These are phyloP conservation scores for Penicillium desertorum DNA, from an alignment of 495 filamentous ascomycete genomes.

Conservation along the genomic window DNA sequence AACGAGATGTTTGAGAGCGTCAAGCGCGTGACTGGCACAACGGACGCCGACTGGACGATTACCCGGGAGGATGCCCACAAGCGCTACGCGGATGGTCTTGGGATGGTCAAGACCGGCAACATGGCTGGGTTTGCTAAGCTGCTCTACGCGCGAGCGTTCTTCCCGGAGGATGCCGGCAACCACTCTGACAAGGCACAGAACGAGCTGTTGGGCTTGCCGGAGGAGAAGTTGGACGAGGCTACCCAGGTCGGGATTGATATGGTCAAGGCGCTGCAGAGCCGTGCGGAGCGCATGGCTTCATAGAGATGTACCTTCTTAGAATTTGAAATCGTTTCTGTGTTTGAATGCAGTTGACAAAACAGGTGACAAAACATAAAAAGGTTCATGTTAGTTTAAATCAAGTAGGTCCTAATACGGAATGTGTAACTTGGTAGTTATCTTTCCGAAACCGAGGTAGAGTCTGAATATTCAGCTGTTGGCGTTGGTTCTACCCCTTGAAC, in stretches of 20 bases:
- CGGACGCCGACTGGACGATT: constrained; percentile 56
- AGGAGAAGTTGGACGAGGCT: constrained; percentile 57
- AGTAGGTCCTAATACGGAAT: too few species aligned
- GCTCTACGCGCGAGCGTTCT: constrained; percentile 55
- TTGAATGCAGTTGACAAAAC: too few species aligned
- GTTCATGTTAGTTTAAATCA: too few species aligned
- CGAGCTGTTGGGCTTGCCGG: constrained; percentile 50
- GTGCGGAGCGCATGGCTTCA: constrained; percentile 28
- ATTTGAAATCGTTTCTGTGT: too few species aligned
- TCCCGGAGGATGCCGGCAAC: constrained; percentile 39
- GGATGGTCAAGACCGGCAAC: constrained; percentile 45
- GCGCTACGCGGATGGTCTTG: constrained; percentile 47
- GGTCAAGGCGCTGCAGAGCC: constrained; percentile 27
- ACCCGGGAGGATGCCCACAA: constrained; percentile 40
- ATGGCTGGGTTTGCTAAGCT: constrained; percentile 48
- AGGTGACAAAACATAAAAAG: too few species aligned
- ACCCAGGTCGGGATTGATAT: constrained; percentile 44
- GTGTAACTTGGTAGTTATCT: too few species aligned
- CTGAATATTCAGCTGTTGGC: too few species aligned
- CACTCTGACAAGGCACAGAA: constrained; percentile 44
- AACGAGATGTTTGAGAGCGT: constrained; percentile 55
- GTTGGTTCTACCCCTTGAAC: too few species aligned
- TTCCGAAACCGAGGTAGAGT: too few species aligned
- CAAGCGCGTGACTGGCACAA: constrained; percentile 55
- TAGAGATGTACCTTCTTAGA: constrained; percentile 7